Evolutionary conservation across 2,329 filamentous ascomycete genomes (phyloP), one percentile per base, ranked within the genome.

Genomic region (Aspergillus eucalypticola): DNA sequence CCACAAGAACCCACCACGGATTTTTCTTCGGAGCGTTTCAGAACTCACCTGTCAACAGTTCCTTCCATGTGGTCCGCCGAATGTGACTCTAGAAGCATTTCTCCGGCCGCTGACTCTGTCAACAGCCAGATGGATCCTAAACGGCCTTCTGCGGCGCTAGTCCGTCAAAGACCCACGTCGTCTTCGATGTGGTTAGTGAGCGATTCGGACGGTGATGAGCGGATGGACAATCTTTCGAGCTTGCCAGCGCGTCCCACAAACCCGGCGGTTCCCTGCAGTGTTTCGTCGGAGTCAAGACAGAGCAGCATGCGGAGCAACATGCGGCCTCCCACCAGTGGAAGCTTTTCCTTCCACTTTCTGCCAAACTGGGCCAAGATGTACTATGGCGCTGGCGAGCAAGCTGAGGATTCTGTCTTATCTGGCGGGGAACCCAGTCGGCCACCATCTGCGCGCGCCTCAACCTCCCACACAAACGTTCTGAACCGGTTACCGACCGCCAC

Each of bases 371-470:
- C 75, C 42, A 86, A 82, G 66, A 77, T 91, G 15, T 92, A 92
- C 75, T 92, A 92, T 72, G 86, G 86, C 38, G 87, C 86, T 56
- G 87, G 88, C 54, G 54, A 87, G 85, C 73, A 82, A 80, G 62
- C 82, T 77, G 50, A 85, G 77, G 68, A 71, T 55, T 68, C 75
- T 5, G 68, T 73, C 59, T 73, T 89, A 35, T 70, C 74, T 19
- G 65, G 75, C 11, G 66, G 73, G 6, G 75, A 77, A 39, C 64
- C 55, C 38, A 71, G 67, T 59, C 70, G 71, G 8, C 71, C 75
- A 25, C 65, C 72, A 8, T 63, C 66, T 32, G 66, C 66, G 15
- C 71, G 73, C 3, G 66, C 73, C 3, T 62, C 71, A 8, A 74
- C 74, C 10, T 64, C 70, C 17, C 72, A 72, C 57, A 69, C 69